phyloP scores from a whole-genome alignment of 1,284 basidiomycete genomes.

The Trichosporon sp. region DNA sequence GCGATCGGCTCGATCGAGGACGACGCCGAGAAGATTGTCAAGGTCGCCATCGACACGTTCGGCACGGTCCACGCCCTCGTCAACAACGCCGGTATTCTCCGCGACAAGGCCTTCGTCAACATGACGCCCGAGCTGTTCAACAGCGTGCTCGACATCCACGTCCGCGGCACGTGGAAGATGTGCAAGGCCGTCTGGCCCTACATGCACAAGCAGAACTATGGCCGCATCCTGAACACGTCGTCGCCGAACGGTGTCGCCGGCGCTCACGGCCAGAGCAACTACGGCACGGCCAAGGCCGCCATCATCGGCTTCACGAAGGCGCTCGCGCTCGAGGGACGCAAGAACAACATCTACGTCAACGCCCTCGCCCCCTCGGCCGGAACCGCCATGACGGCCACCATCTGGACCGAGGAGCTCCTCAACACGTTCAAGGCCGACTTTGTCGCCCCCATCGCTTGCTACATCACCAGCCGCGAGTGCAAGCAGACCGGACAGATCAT shows the following conservation, averaged over 20 bases:
- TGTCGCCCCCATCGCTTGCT: conserved; percentile 86
- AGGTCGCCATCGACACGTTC: conserved; percentile 79
- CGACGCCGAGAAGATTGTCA: conserved; percentile 85
- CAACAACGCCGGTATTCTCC: conserved; percentile 90
- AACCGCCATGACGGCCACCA: conserved; percentile 81
- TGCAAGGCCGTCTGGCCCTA: conserved; percentile 94
- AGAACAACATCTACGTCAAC: conserved; percentile 86
- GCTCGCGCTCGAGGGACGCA: conserved; percentile 84
- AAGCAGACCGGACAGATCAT: conserved; percentile 73
- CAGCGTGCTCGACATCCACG: conserved; percentile 78
- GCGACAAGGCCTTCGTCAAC: conserved; percentile 83
- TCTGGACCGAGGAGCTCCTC: conserved; percentile 86
- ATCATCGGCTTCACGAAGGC: conserved; percentile 86
- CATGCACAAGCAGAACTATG: conserved; percentile 95
- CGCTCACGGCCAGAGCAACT: conserved; percentile 83
- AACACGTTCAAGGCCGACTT: conserved; percentile 75
- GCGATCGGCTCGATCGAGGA: conserved; percentile 80
- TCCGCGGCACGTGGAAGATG: conserved; percentile 66
- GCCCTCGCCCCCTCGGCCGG: conserved; percentile 84
- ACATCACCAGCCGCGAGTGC: conserved; percentile 73
- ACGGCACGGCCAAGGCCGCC: conserved; percentile 87
- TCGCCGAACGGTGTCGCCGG: conserved; percentile 93
- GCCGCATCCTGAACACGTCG: conserved; percentile 88
- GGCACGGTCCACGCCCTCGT: conserved; percentile 83
- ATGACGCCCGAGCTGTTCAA: conserved; percentile 96